Evolutionary conservation across 768 basidiomycete species (phyloP).

Genomic region (Galerina sulciceps): DNA sequence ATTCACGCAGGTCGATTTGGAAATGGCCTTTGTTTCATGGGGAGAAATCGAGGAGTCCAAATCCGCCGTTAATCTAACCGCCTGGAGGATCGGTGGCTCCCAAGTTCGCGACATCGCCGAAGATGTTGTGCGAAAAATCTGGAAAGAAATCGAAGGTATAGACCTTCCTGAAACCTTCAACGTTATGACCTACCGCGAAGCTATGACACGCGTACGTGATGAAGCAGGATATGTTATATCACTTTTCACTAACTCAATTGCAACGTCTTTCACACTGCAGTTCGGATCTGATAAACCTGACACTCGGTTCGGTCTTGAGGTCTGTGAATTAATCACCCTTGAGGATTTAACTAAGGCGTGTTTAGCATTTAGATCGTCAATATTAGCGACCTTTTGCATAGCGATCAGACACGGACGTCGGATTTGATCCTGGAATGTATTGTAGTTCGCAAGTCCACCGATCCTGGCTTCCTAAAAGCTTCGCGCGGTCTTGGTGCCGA

Average conservation of each 20-base stretch:
- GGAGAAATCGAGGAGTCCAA: conserved; percentile 37
- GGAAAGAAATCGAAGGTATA: conserved; percentile 70
- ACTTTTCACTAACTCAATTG: conserved; percentile 20
- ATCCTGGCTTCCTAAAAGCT: conserved; percentile 44
- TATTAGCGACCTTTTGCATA: conserved; percentile 41
- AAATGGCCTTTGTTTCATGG: conserved; percentile 96
- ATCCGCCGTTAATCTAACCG: conserved; percentile 27
- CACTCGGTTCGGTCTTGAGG: conserved; percentile 86
- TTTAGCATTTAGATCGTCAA: conserved; percentile 45
- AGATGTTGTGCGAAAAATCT: conserved; percentile 72
- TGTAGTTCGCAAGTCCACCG: conserved; percentile 43
- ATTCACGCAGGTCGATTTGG: conserved; percentile 96
- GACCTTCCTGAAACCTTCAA: conserved; percentile 65
- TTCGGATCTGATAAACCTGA: conserved; percentile 97
- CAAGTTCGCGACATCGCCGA: conserved; percentile 85
- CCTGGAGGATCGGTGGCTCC: conserved; percentile 85
- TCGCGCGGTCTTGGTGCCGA: conserved; percentile 37
- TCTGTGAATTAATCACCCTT: conserved; percentile 32
- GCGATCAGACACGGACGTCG: conserved; percentile 31
- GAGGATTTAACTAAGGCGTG: conserved; percentile 16
- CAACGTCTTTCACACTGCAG: conserved; percentile 40
- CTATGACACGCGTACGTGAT: conserved; percentile 80
- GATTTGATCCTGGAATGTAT: conserved; percentile 50
- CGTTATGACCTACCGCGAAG: conserved; percentile 88
- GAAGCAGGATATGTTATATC: conserved; percentile 3